Base-by-base conservation (phyloP, 805 yeast species). In the Saccharomycopsis sp. region DNA sequence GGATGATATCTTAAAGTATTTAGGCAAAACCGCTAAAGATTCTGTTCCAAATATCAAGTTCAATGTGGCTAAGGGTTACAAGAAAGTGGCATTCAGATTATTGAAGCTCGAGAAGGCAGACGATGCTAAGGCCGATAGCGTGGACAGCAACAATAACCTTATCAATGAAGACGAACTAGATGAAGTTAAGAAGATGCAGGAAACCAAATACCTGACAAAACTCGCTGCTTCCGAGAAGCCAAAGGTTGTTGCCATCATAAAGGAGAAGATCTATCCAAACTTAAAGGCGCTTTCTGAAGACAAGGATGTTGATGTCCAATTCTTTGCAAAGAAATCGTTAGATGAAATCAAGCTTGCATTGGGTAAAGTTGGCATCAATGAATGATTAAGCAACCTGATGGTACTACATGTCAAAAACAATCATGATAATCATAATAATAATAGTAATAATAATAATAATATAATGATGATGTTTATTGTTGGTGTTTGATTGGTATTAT, bases 21-120 rank as follows among this genome's bases (percentile, higher is more conserved):
- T 94, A 61, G 79, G 83, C 64, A 83, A 81, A 54, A 77, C 93
- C 66, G 78, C 84, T 47, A 77, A 76, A 44, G 99, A 94, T 73
- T 80, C 84, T 5, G 97, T 94, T 58, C 97, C 99, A 66, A 94
- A 94, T 72, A 92, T 94, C 63, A 82, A 97, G 69, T 94, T 94
- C 76, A 94, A 92, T 73, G 91, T 88, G 62, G 97, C 99, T 25
- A 91, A 90, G 72, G 82, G 96, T 15, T 83, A 78, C 82, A 49
- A 74, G 78, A 24, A 76, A 87, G 38, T 84, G 84, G 3, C 81
- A 83, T 66, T 76, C 83, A 73, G 88, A 59, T 57, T 62, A 57
- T 64, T 66, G 52, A 70, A 70, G 55, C 60, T 42, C 25, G 53
- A 34, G 14, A 64, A 49, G 50, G 57, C 49, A 15, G 17, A 38